Percentiles rank a stretch among this genome's conserved stretches.
phyloP scores from a whole-genome alignment of 805 yeast species.

The Brettanomyces nanus region DNA sequence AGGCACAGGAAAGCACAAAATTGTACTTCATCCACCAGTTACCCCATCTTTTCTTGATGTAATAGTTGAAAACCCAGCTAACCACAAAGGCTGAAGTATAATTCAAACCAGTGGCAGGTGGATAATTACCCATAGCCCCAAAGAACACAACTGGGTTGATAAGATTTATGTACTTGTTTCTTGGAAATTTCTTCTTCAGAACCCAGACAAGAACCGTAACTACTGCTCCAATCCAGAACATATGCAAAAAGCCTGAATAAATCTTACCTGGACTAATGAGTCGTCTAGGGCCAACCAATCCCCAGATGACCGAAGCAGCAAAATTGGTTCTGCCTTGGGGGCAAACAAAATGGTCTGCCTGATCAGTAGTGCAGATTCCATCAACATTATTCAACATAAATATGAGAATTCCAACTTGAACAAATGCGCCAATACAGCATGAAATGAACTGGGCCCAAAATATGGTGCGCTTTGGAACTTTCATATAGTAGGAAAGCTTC shows the following conservation, averaged over 20 bases:
- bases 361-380: constrained; percentile 34
- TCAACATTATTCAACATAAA: constrained; percentile 27
- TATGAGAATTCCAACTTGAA: constrained; percentile 30
- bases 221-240: constrained; percentile 35
- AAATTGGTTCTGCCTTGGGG: constrained; percentile 37
- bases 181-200: constrained; percentile 20
- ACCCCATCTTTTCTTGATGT: constrained; percentile 38
- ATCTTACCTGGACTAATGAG: too few relatives aligned
- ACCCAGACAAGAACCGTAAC: constrained; percentile 24
- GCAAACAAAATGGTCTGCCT: constrained; percentile 38
- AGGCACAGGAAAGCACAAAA: constrained; percentile 46
- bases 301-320: constrained; percentile 55
- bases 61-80: constrained; percentile 34
- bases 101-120: constrained; percentile 46
- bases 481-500: constrained; percentile 56
- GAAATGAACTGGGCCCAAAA: constrained; percentile 41
- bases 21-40: constrained; percentile 53
- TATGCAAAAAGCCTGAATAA: too few relatives aligned
- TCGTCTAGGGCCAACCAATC: constrained; percentile 54
- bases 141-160: constrained; percentile 45
- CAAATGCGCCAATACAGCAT: constrained; percentile 20
- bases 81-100: constrained; percentile 33
- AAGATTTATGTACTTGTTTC: constrained; percentile 21
- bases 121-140: constrained; percentile 39
- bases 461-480: constrained; percentile 52